Evolutionary conservation across 495 filamentous ascomycete genomes (phyloP).

Genomic region (Neurospora sp.): DNA sequence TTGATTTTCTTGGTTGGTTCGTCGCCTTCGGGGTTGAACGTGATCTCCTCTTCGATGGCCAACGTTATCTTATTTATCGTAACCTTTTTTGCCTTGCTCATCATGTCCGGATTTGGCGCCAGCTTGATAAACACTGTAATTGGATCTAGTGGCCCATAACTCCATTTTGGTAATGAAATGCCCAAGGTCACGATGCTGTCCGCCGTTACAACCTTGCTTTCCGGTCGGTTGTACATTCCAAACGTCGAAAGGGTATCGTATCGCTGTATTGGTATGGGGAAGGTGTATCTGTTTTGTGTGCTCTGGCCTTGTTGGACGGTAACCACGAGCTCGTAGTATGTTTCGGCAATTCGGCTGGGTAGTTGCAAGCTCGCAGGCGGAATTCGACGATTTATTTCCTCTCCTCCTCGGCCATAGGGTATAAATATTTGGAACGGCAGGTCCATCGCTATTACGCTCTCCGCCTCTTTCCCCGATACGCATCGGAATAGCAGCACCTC

Average conservation of each 20-base stretch:
- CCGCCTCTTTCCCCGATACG: constrained; percentile 67
- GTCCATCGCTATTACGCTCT: constrained; percentile 92
- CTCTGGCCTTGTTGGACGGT: constrained; percentile 83
- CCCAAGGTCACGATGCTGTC: constrained; percentile 89
- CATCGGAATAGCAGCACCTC: constrained; percentile 90
- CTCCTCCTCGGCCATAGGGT: constrained; percentile 80
- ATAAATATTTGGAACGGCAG: constrained; percentile 95
- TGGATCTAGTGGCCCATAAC: constrained; percentile 89
- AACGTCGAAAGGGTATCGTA: constrained; percentile 98
- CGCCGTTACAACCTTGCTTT: constrained; percentile 69
- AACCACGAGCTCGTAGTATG: constrained; percentile 92
- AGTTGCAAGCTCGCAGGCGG: constrained; percentile 89
- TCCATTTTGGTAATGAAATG: constrained; percentile 89
- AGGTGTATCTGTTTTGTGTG: constrained; percentile 79
- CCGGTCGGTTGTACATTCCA: constrained; percentile 97
- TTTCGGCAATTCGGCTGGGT: constrained; percentile 85
- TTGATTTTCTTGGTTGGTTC: constrained; percentile 89
- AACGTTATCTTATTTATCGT: constrained; percentile 92
- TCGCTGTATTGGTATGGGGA: constrained; percentile 80
- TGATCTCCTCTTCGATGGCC: constrained; percentile 92
- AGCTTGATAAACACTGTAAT: constrained; percentile 93
- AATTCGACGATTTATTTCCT: constrained; percentile 78
- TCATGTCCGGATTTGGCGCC: constrained; percentile 83
- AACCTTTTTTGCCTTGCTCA: constrained; percentile 80
- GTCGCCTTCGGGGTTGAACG: constrained; percentile 96